Evolutionary conservation across 805 yeast species (phyloP).

Genomic region (Kuraishia ogatae): DNA sequence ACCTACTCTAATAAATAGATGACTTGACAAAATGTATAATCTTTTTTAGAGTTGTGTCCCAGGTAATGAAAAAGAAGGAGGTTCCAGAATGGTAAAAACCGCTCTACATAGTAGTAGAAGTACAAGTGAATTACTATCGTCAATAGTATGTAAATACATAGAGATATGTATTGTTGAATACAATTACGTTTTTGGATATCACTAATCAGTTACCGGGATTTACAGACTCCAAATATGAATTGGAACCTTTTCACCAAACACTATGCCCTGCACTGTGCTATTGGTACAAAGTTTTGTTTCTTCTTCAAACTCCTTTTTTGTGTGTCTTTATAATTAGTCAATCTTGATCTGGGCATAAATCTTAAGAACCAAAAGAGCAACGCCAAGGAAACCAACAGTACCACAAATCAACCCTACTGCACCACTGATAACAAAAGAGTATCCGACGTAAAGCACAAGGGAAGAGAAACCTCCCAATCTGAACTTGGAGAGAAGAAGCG

Average conservation of each 20-base stretch:
- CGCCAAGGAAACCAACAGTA: conserved; percentile 72
- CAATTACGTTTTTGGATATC: neutral
- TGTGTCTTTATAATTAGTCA: conserved; percentile 36
- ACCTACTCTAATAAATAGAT: too few species aligned
- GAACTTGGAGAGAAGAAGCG: conserved; percentile 65
- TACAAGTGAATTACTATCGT: too few species aligned
- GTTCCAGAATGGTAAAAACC: too few species aligned
- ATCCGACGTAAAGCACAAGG: conserved; percentile 72
- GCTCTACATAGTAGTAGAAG: too few species aligned
- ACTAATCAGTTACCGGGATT: too few species aligned
- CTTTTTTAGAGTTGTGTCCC: too few species aligned
- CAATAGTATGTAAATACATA: too few species aligned
- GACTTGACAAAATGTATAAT: too few species aligned
- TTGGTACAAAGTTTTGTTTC: neutral
- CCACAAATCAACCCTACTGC: conserved; percentile 81
- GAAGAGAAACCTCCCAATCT: conserved; percentile 69
- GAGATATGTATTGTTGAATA: neutral
- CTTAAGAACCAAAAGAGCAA: conserved; percentile 63
- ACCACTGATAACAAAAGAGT: conserved; percentile 62
- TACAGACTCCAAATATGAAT: too few species aligned
- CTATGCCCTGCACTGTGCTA: neutral
- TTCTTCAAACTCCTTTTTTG: neutral
- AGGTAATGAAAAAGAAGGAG: too few species aligned
- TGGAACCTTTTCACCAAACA: too few species aligned
- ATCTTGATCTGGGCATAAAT: conserved; percentile 84